Evolutionary conservation across 305 asterid species (phyloP).

Genomic region (Vinca major): DNA sequence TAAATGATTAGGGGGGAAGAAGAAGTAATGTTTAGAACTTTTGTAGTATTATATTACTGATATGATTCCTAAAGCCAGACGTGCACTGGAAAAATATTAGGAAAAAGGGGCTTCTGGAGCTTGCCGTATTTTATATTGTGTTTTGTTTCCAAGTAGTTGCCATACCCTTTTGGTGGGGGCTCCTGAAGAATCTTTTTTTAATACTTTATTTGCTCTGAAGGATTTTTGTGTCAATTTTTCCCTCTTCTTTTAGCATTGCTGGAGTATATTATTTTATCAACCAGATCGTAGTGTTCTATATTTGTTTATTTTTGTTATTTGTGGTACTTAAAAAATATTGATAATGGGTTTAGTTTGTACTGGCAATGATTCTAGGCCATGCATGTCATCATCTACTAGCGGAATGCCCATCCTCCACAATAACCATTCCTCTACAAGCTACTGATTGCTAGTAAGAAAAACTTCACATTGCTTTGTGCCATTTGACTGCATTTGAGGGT

Average conservation of each 20-base stretch:
- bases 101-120: slow-evolving; percentile 6
- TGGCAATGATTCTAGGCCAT: neutral
- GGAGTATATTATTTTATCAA: neutral
- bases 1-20: slow-evolving; percentile 15
- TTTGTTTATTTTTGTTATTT: neutral
- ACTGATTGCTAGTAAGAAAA: neutral
- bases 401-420: slow-evolving; percentile 5
- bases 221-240: slow-evolving; percentile 10
- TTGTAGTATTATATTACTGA: neutral
- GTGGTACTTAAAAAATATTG: neutral
- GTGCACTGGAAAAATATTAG: slow-evolving; percentile 6
- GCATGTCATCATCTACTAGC: neutral
- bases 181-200: slow-evolving; percentile 2
- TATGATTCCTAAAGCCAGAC: slow-evolving; percentile 19
- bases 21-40: slow-evolving; percentile 1
- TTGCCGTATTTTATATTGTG: neutral
- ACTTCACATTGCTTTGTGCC: neutral
- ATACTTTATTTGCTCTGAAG: slow-evolving; percentile 4
- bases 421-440: slow-evolving; percentile 1
- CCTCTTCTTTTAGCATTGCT: neutral
- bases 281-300: neutral
- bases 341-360: neutral
- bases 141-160: slow-evolving; percentile 2
- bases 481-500: neutral
- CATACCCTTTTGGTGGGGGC: slow-evolving; percentile 7